Evolutionary conservation across 805 yeast genomes (phyloP).

Genomic region (Lachancea meyersii): DNA sequence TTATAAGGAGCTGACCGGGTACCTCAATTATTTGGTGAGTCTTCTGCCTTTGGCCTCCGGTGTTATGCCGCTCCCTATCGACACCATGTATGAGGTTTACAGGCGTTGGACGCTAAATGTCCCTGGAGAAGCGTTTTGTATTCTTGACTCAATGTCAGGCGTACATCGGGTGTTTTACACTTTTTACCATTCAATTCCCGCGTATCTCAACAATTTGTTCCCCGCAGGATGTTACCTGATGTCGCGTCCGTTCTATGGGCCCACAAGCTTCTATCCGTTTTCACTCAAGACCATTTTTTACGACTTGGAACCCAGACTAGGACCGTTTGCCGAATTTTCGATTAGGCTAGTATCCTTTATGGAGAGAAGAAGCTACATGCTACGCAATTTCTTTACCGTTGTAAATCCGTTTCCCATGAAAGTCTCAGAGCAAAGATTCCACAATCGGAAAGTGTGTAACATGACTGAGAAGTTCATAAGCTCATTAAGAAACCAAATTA

Average conservation of each 20-base stretch:
- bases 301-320: slow-evolving; percentile 4
- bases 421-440: slow-evolving; percentile 5
- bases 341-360: slow-evolving; percentile 8
- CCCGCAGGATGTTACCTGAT: slow-evolving; percentile 7
- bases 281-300: slow-evolving; percentile 2
- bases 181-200: slow-evolving; percentile 9
- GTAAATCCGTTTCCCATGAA: slow-evolving; percentile 3
- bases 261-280: slow-evolving; percentile 3
- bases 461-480: slow-evolving; percentile 6
- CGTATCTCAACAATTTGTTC: slow-evolving; percentile 7
- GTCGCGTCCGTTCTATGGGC: slow-evolving; percentile 7
- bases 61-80: slow-evolving; percentile 8
- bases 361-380: slow-evolving; percentile 7
- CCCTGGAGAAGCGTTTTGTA: slow-evolving; percentile 9
- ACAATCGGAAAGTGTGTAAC: slow-evolving; percentile 7
- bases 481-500: slow-evolving; percentile 5
- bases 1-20: slow-evolving; percentile 5
- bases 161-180: slow-evolving; percentile 9
- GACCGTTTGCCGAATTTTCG: slow-evolving; percentile 9
- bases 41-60: slow-evolving; percentile 1
- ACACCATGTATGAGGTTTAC: slow-evolving; percentile 3
- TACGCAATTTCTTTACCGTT: slow-evolving; percentile 1
- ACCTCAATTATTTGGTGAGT: slow-evolving; percentile 3
- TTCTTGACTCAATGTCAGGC: slow-evolving; percentile 5
- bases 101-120: slow-evolving; percentile 5